Evolutionary conservation across 1,284 basidiomycete species (phyloP), one percentile per base, ranked within the genome.

Genomic region (Rhodotorula mucilaginosa): DNA sequence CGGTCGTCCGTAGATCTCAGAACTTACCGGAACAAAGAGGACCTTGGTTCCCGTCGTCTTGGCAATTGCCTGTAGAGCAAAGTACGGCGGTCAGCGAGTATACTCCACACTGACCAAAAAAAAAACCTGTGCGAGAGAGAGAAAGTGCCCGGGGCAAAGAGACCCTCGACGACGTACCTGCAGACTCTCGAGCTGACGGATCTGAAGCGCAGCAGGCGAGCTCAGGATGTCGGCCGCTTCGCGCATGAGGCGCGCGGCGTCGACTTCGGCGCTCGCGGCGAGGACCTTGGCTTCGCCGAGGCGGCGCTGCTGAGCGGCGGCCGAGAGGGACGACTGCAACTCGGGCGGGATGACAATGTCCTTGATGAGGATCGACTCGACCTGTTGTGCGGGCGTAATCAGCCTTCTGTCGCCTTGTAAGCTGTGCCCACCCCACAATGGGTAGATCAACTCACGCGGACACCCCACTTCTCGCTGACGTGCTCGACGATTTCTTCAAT

Each of bases 281-380:
- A 98, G 97, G 80, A 98, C 93, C 82, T 95, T 97, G 80, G 87
- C 88, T 83, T 97, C 95, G 82, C 93, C 95, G 75, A 97, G 89
- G 72, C 95, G 88, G 86, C 95, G 96, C 84, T 92, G 82, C 61
- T 95, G 93, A 49, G 94, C 94, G 39, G 95, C 95, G 71, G 90
- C 91, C 48, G 92, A 95, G 71, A 98, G 87, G 18, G 90, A 92
- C 47, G 93, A 90, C 74, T 93, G 88, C n/a, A 97, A 87, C 76
- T 97, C 95, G 64, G 89, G 79, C 60, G 90, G 91, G 86, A 98
- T 97, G 82, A 93, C 89, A 83, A 94, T 92, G 81, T 95, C 69
- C 61, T 71, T 61, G 61, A 67, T 70, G 34, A 67, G 52, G 48
- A 61, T 59, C 18, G 31, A n/a, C 76, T 84, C 83, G 77, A 85